Conservation (phyloP, 1,139 yeast species). For the Hansenula sp. region DNA sequence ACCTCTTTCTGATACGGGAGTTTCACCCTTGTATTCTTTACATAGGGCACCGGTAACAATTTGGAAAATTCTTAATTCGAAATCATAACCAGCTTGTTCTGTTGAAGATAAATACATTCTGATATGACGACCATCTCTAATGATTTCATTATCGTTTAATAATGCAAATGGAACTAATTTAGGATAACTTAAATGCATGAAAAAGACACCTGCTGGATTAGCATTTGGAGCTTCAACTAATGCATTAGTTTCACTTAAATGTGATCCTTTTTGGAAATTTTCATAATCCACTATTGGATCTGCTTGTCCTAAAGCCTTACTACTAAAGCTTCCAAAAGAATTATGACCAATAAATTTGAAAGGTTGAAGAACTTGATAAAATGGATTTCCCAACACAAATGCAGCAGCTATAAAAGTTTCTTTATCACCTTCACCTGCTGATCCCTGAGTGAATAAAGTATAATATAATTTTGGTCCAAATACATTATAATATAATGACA, state of each 20-base stretch:
- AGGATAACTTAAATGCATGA: conserved; percentile 68
- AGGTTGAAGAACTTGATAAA: conserved; percentile 48
- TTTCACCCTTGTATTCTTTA: conserved; percentile 21
- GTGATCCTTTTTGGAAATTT: conserved; percentile 16
- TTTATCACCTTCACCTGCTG: conserved; percentile 72
- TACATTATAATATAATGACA: conserved; percentile 54
- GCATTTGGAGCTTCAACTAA: conserved; percentile 13
- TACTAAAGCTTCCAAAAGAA: conserved; percentile 32
- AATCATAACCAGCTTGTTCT: conserved; percentile 25
- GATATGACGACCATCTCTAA: conserved; percentile 28
- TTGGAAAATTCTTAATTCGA: conserved; percentile 33
- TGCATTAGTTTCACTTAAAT: conserved; percentile 18
- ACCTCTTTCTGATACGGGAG: conserved; percentile 16
- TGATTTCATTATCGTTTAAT: conserved; percentile 39
- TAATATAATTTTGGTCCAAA: conserved; percentile 58
- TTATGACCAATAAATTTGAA: conserved; percentile 54
- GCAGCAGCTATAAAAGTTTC: conserved; percentile 69
- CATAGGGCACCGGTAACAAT: conserved; percentile 30
- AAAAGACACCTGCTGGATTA: conserved; percentile 28
- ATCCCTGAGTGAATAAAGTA: conserved; percentile 59
- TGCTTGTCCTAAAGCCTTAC: conserved; percentile 59
- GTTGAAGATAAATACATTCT: conserved; percentile 24
- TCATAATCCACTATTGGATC: conserved; percentile 41
- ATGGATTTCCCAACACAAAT: conserved; percentile 40
- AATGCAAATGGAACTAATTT: conserved; percentile 51